Evolutionary conservation across 2,329 filamentous ascomycete species (phyloP).

Genomic region (Colletotrichum plurivorum): DNA sequence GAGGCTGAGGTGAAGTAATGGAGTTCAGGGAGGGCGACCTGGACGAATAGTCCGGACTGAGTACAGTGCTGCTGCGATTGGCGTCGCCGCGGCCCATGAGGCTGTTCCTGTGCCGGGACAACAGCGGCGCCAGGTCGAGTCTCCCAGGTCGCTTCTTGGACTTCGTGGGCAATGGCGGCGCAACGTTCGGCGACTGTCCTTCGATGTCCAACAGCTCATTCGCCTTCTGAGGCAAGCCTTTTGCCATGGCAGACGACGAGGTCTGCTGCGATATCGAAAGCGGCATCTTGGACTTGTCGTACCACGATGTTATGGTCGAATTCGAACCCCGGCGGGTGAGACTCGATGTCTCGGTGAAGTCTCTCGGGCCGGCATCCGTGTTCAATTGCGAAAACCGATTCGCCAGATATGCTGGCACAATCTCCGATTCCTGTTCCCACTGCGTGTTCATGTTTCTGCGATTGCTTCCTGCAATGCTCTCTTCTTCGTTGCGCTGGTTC

Average conservation of each 20-base stretch:
- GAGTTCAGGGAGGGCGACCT: constrained; percentile 61
- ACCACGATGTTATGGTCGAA: constrained; percentile 70
- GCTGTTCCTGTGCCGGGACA: constrained; percentile 50
- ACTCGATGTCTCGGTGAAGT: constrained; percentile 58
- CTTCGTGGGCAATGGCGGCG: constrained; percentile 43
- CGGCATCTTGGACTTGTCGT: constrained; percentile 69
- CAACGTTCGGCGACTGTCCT: constrained; percentile 44
- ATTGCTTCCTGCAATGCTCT: constrained; percentile 38
- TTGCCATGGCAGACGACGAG: constrained; percentile 71
- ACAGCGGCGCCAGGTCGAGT: constrained; percentile 64
- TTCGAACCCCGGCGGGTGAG: constrained; percentile 65
- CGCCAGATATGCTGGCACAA: constrained; percentile 54
- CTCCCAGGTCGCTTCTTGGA: constrained; percentile 64
- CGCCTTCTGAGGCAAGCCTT: constrained; percentile 65
- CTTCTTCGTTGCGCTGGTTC: constrained; percentile 25
- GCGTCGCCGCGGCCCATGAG: constrained; percentile 41
- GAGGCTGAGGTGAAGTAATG: constrained; percentile 48
- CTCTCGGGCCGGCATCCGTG: constrained; percentile 26
- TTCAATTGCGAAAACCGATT: constrained; percentile 36
- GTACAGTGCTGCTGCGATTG: constrained; percentile 40
- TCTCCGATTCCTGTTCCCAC: constrained; percentile 64
- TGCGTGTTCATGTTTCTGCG: constrained; percentile 46
- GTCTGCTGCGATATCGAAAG: constrained; percentile 72
- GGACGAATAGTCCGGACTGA: constrained; percentile 54
- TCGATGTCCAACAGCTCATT: constrained; percentile 63